Conservation (phyloP, 163 green algal genomes). For the Picocystis sp. region DNA sequence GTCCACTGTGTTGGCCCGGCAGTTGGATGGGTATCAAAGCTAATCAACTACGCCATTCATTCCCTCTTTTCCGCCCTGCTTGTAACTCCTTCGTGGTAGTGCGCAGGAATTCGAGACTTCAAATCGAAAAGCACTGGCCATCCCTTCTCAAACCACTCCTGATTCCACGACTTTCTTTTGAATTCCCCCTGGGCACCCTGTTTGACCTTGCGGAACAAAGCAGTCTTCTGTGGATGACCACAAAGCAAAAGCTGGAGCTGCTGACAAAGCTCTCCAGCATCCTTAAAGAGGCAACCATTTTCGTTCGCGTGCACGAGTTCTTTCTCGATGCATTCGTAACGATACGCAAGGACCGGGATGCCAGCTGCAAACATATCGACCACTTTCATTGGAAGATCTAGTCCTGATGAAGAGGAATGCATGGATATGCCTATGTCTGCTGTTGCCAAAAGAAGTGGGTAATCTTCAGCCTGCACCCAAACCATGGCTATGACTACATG, state of each 20-base stretch:
- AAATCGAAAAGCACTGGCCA: too few species aligned
- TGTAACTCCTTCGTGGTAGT: too few species aligned
- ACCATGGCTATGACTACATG: conserved; percentile 60
- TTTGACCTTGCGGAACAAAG: too few species aligned
- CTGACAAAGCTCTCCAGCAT: conserved; percentile 33
- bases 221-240: too few species aligned
- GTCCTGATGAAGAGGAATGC: conserved; percentile 72
- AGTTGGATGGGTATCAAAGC: too few species aligned
- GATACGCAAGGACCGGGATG: conserved; percentile 56
- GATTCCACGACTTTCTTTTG: too few species aligned
- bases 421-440: conserved; percentile 87
- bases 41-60: too few species aligned
- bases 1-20: too few species aligned
- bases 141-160: too few species aligned
- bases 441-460: conserved; percentile 63
- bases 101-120: too few species aligned
- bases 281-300: conserved; percentile 65
- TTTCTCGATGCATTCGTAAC: conserved; percentile 48
- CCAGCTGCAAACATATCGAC: conserved; percentile 84
- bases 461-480: conserved; percentile 81
- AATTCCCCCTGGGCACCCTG: too few species aligned
- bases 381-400: conserved; percentile 98
- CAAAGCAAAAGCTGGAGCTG: conserved; percentile 22
- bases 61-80: too few species aligned
- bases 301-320: conserved; percentile 55